Base-by-base conservation (phyloP, 768 basidiomycete genomes). In the Mycena indigotica region DNA sequence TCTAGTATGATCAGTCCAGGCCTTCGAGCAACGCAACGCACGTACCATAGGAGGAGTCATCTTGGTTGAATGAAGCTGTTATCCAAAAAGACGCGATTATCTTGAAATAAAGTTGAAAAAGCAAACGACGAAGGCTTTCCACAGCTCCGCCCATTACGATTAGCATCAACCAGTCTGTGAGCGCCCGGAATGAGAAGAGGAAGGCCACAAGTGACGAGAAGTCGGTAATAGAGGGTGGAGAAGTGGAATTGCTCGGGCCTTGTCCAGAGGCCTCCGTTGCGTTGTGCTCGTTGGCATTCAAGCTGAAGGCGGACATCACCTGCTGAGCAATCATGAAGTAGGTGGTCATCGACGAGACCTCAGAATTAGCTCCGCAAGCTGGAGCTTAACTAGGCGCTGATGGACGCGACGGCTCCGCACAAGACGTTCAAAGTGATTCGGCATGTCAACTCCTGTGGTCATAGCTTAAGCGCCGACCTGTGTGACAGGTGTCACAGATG, bases 111-210 rank as follows among this genome's bases (percentile, higher is more conserved):
- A 74, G 41, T 1, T 72, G 57, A 30, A 75, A 71, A 2, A 75
- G 68, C 13, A 78, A 24, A 6, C 87, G 81, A 5, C 88, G 81
- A 28, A 75, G 75, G 0, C 77, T 80, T 66, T 89, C 89, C 44
- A 91, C 66, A 28, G 80, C 61, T 16, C 84, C 83, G 51, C 89
- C 89, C 30, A 89, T 69, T 21, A 85, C 66, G 52, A 89, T 63
- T 53, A 91, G 74, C 63, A 88, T 82, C 5, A 83, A 56, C 83
- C 88, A 88, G 64, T 90, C 87, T 13, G 76, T 72, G 26, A 87
- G 65, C 13, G 83, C 85, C 17, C 80, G 74, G 46, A 80, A 75
- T 0, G 85, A 85, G 56, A 84, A 72, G 16, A 87, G 58, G 39
- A 84, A 58, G 3, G 74, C 59, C 28, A 83, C 50, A 1, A 81